Evolutionary conservation across 345 rosid species (phyloP).

Genomic region (Chamaenerion angustifolium): DNA sequence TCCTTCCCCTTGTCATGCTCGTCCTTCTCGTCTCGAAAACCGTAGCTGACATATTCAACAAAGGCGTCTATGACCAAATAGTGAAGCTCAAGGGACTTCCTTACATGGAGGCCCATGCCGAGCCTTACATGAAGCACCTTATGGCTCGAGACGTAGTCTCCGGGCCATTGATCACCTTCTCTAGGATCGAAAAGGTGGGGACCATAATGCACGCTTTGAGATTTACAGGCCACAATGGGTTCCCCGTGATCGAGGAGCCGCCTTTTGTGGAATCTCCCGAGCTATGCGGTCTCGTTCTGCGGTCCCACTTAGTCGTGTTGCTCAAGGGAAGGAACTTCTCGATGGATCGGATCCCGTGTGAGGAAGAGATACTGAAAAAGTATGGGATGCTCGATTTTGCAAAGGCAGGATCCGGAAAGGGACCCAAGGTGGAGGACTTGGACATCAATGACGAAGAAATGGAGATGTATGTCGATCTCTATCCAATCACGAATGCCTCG

Average conservation of each 20-base stretch:
- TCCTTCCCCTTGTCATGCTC: constrained; percentile 69
- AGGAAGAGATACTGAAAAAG: constrained; percentile 16
- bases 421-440: constrained; percentile 40
- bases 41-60: constrained; percentile 47
- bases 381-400: constrained; percentile 52
- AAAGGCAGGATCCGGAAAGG: constrained; percentile 62
- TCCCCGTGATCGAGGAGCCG: constrained; percentile 58
- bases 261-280: constrained; percentile 42
- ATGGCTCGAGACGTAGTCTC: constrained; percentile 48
- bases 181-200: constrained; percentile 45
- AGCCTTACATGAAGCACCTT: constrained; percentile 51
- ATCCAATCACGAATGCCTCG: constrained; percentile 46
- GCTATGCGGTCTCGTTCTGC: constrained; percentile 46
- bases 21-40: constrained; percentile 59
- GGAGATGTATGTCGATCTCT: constrained; percentile 55
- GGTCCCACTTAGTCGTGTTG: constrained; percentile 56
- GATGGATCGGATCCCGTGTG: constrained; percentile 18
- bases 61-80: constrained; percentile 56
- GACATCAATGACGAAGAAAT: constrained; percentile 41
- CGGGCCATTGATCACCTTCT: constrained; percentile 41
- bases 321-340: constrained; percentile 35
- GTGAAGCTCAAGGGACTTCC: constrained; percentile 55
- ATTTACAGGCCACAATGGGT: constrained; percentile 46
- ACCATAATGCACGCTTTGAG: constrained; percentile 34
- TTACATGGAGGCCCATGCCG: constrained; percentile 57